Evolutionary conservation across 176 grass and related monocot genomes (phyloP).

Genomic region (Elymus sibiricus): DNA sequence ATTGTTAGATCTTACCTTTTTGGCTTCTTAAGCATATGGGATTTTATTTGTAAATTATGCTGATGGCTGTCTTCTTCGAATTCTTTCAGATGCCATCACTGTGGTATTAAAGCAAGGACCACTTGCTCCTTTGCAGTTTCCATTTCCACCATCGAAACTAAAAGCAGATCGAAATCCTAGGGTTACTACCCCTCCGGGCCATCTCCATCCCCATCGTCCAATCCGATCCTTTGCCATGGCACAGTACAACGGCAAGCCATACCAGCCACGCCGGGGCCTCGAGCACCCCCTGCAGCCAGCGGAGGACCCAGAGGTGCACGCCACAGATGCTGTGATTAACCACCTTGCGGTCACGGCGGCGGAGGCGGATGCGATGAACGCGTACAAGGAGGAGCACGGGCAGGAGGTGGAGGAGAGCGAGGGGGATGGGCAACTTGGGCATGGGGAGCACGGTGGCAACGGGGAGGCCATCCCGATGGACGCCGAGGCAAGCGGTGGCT

Average conservation of each 20-base stretch:
- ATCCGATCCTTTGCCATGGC: constrained; percentile 53
- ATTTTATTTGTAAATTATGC: not conserved
- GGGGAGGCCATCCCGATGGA: constrained; percentile 49
- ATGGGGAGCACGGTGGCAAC: constrained; percentile 11
- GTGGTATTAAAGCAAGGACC: constrained; percentile 56
- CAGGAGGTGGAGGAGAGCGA: constrained; percentile 14
- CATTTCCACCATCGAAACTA: constrained; percentile 36
- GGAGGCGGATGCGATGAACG: constrained; percentile 55
- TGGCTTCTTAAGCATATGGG: not conserved
- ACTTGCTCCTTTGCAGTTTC: not conserved
- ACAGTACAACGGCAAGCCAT: constrained; percentile 65
- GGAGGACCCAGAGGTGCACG: not conserved
- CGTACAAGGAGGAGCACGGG: constrained; percentile 23
- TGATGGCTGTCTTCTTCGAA: constrained; percentile 3
- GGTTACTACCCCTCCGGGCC: constrained; percentile 18
- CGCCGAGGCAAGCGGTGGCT: constrained; percentile 40
- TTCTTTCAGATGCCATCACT: constrained; percentile 80
- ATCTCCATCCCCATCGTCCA: constrained; percentile 37
- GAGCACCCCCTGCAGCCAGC: constrained; percentile 35
- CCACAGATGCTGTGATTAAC: not conserved
- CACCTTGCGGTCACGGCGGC: constrained; percentile 41
- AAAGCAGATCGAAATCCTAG: constrained; percentile 72
- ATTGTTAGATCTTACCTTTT: not conserved
- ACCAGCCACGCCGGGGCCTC: constrained; percentile 60
- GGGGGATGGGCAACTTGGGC: constrained; percentile 29